Evolutionary conservation across 2,329 filamentous ascomycete genomes (phyloP).

Genomic region (Alternaria sp.): DNA sequence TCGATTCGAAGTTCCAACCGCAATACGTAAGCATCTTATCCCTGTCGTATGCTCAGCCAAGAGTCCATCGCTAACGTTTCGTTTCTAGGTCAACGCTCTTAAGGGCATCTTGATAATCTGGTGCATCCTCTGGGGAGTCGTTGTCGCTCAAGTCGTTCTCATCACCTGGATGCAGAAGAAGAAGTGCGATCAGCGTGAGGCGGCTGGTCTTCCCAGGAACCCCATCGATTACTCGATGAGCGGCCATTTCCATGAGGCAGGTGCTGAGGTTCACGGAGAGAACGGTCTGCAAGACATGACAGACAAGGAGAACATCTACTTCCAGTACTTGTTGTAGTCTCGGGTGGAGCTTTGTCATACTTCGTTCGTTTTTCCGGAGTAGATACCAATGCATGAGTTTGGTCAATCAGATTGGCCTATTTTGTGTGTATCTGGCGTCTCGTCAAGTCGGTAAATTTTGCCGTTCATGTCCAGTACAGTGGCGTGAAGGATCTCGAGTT

Average conservation of each 20-base stretch:
- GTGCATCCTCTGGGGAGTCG: conserved; percentile 29
- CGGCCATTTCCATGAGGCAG: conserved; percentile 21
- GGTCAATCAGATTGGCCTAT: neutral
- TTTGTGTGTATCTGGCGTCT: neutral
- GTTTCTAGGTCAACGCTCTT: conserved; percentile 23
- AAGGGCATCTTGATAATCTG: conserved; percentile 30
- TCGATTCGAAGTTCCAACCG: conserved; percentile 26
- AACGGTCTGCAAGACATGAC: conserved; percentile 33
- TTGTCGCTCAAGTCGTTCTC: conserved; percentile 18
- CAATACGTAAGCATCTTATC: conserved; percentile 25
- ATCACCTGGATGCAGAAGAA: conserved; percentile 31
- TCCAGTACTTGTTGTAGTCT: conserved; percentile 25
- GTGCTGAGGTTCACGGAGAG: conserved; percentile 26
- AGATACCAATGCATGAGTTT: neutral
- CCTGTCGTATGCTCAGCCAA: neutral
- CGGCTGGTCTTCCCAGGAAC: conserved; percentile 25
- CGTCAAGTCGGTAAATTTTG: neutral
- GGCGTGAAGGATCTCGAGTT: accelerated
- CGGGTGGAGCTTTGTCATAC: neutral
- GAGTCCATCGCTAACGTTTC: neutral
- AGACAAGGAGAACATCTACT: conserved; percentile 29
- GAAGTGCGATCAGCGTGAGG: conserved; percentile 27
- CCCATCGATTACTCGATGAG: conserved; percentile 28
- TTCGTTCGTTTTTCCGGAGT: neutral
- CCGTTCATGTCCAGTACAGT: neutral